These are phyloP conservation scores for Gyrodon lividus DNA, from an alignment of 768 basidiomycete species.

Conservation along the genomic window DNA sequence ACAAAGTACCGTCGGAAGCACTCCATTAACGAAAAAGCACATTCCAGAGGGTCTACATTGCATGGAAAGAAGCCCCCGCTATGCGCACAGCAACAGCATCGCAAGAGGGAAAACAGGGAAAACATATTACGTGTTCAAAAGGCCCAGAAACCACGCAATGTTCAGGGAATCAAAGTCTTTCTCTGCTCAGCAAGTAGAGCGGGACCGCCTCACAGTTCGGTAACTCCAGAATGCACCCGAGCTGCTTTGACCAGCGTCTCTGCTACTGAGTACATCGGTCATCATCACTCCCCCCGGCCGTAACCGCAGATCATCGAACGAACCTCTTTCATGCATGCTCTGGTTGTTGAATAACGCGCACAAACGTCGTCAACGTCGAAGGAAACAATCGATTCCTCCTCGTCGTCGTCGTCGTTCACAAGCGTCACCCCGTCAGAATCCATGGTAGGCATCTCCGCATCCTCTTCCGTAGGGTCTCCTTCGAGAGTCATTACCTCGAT, in stretches of 20 bases:
- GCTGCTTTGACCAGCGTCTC: constrained; percentile 12
- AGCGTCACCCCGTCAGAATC: constrained; percentile 30
- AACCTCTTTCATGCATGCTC: constrained; percentile 25
- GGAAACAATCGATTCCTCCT: constrained; percentile 4
- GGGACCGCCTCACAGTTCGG: constrained; percentile 20
- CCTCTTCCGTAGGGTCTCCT: background rate
- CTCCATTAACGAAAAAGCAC: too few species aligned
- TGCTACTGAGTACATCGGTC: constrained; percentile 26
- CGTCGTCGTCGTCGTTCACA: constrained; percentile 25
- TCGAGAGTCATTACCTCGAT: background rate
- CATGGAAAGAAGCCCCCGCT: too few species aligned
- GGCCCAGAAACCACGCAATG: too few species aligned
- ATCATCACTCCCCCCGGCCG: background rate
- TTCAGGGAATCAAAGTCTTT: too few species aligned
- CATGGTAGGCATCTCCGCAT: constrained; percentile 4
- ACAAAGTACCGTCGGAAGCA: too few species aligned
- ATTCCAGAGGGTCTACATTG: too few species aligned
- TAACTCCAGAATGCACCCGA: constrained; percentile 16
- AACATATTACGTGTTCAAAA: too few species aligned
- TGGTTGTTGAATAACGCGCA: constrained; percentile 16
- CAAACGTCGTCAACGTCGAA: constrained; percentile 21
- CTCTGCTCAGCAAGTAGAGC: too few species aligned
- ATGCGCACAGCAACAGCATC: too few species aligned
- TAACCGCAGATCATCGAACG: constrained; percentile 4
- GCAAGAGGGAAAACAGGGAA: too few species aligned